Conservation (phyloP, 164 flowering plant genomes). For the Malania oleifera region DNA sequence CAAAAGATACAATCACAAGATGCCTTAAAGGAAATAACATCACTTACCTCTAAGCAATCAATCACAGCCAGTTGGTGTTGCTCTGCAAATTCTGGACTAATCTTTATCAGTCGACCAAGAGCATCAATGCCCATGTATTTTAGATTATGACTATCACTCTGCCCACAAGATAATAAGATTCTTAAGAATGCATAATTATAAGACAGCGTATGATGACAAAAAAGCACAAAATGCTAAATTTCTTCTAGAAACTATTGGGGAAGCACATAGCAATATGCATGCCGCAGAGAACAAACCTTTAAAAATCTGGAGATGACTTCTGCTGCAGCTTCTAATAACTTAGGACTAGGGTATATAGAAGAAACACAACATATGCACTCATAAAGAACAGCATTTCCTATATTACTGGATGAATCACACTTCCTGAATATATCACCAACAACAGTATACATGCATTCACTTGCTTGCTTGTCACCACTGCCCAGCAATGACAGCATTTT, state of each 20-base stretch:
- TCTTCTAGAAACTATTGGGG: background rate
- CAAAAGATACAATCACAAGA: background rate
- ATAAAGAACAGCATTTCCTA: conserved; percentile 92
- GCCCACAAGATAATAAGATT: conserved; percentile 17
- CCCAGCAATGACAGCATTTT: conserved; percentile 88
- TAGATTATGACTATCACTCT: conserved; percentile 95
- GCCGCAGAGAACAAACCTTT: conserved; percentile 47
- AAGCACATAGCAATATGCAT: background rate
- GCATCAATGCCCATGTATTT: conserved; percentile 98
- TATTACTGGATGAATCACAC: conserved; percentile 79
- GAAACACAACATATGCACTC: conserved; percentile 92
- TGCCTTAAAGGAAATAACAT: background rate
- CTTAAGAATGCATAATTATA: background rate
- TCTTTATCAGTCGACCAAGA: conserved; percentile 79
- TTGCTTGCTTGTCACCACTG: conserved; percentile 81
- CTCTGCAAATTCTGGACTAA: conserved; percentile 93
- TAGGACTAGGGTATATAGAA: conserved; percentile 72
- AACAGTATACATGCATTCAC: conserved; percentile 89
- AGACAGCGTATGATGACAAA: conserved; percentile 1
- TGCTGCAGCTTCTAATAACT: conserved; percentile 90
- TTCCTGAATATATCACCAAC: conserved; percentile 82
- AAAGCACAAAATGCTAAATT: background rate
- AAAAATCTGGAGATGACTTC: conserved; percentile 80
- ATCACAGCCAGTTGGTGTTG: conserved; percentile 97
- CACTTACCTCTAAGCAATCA: conserved; percentile 93